Percentiles rank a stretch among this genome's conserved stretches.
Evolutionary conservation across 257 asterid genomes (phyloP).

Genomic region (Striga asiatica): DNA sequence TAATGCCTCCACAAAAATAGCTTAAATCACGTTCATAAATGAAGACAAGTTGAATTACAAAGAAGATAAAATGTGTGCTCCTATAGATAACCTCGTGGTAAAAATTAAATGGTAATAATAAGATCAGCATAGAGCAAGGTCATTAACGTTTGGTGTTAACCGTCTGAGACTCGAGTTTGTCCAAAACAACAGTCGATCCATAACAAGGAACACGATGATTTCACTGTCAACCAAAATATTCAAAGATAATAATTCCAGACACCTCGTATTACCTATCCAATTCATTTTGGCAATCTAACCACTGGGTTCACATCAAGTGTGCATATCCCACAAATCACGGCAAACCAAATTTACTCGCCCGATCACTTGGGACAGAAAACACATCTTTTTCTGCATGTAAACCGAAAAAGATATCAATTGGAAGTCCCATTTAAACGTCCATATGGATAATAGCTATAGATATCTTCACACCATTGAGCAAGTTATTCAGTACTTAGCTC

Average conservation of each 20-base stretch:
- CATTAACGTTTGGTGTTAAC: background rate
- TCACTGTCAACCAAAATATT: background rate
- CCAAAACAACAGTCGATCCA: background rate
- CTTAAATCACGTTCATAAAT: too few relatives aligned
- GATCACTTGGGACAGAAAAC: conserved; percentile 18
- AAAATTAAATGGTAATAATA: background rate
- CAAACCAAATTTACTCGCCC: conserved; percentile 3
- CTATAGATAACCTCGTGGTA: background rate
- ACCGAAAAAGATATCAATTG: conserved; percentile 1
- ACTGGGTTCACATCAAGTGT: conserved; percentile 27
- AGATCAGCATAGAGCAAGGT: too few relatives aligned
- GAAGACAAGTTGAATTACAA: background rate
- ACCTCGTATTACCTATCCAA: conserved; percentile 6
- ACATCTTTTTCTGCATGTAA: conserved; percentile 28
- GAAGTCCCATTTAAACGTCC: conserved; percentile 12
- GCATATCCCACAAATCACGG: conserved; percentile 6
- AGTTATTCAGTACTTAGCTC: conserved; percentile 1
- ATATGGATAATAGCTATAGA: conserved; percentile 7
- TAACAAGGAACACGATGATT: background rate
- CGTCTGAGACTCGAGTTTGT: conserved; percentile 6
- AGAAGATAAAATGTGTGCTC: background rate
- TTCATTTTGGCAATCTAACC: conserved; percentile 15
- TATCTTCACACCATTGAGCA: background rate
- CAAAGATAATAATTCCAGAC: background rate
- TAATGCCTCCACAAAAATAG: conserved; percentile 17